These are phyloP conservation scores for Stentor coeruleus DNA, from an alignment of 73 alveolate species.

Conservation along the genomic window DNA sequence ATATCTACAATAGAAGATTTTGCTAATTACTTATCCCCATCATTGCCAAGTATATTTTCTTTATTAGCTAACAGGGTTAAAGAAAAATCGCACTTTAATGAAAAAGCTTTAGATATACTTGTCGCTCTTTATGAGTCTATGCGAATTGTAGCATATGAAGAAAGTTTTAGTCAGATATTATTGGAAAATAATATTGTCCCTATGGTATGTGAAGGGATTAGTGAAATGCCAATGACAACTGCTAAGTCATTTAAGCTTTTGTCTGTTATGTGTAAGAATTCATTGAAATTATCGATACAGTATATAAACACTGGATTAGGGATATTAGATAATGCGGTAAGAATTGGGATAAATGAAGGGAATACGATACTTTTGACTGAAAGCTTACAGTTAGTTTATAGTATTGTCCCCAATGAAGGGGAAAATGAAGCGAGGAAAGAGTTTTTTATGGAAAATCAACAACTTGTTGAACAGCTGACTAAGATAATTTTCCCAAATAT, in stretches of 20 bases:
- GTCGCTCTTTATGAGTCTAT: not conserved
- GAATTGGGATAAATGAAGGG: not conserved
- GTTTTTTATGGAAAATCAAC: conserved; percentile 30
- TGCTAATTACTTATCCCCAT: not conserved
- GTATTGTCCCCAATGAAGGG: not conserved
- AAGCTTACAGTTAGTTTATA: not conserved
- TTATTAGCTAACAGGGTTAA: not conserved
- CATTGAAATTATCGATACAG: not conserved
- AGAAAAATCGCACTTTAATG: not conserved
- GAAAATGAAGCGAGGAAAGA: not conserved
- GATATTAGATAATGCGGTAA: not conserved
- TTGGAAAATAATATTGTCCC: not conserved
- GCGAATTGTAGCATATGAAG: not conserved
- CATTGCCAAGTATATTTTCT: not conserved
- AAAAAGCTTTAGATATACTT: not conserved
- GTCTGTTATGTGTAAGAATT: not conserved
- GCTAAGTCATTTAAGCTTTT: not conserved
- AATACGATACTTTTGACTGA: not conserved
- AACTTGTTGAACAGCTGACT: conserved; percentile 24
- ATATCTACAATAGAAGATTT: not conserved
- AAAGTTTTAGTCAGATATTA: not conserved
- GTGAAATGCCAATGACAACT: not conserved
- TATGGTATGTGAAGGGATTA: not conserved
- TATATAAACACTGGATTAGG: not conserved
- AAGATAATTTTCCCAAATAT: conserved; percentile 47